Evolutionary conservation across 805 yeast species (phyloP).

Genomic region (Metschnikowia continentalis): DNA sequence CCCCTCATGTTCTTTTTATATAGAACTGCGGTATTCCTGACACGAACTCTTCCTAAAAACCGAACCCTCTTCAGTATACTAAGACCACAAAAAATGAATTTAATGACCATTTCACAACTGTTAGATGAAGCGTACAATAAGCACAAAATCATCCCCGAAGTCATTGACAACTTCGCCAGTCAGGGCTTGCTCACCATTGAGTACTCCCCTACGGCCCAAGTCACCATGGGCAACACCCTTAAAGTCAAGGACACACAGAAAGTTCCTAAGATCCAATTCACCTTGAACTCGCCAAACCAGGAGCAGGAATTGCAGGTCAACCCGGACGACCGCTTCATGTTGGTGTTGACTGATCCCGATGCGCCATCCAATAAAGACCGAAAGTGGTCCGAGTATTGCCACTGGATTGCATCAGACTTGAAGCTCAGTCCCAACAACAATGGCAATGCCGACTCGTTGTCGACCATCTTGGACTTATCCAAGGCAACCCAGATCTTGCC

Average conservation of each 20-base stretch:
- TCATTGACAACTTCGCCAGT: slow-evolving; percentile 44
- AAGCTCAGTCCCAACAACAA: slow-evolving; percentile 34
- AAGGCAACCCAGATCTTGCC: slow-evolving; percentile 43
- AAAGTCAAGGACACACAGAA: slow-evolving; percentile 61
- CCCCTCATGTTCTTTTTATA: slow-evolving; percentile 13
- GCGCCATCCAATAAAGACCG: slow-evolving; percentile 82
- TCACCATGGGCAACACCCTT: slow-evolving; percentile 75
- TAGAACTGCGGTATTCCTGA: slow-evolving; percentile 8
- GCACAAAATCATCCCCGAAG: slow-evolving; percentile 51
- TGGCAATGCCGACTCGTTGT: slow-evolving; percentile 18
- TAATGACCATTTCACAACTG: slow-evolving; percentile 52
- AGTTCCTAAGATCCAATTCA: slow-evolving; percentile 63
- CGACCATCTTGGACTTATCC: slow-evolving; percentile 31
- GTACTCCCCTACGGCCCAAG: slow-evolving; percentile 54
- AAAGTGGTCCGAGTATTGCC: slow-evolving; percentile 86
- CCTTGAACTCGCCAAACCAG: slow-evolving; percentile 46
- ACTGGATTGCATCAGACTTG: slow-evolving; percentile 61
- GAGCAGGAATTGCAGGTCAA: slow-evolving; percentile 41
- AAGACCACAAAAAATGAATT: slow-evolving; percentile 29
- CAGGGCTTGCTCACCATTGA: slow-evolving; percentile 61
- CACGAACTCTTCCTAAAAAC: slow-evolving; percentile 1
- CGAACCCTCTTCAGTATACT: neutral
- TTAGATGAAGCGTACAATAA: slow-evolving; percentile 48
- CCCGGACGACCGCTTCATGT: slow-evolving; percentile 54
- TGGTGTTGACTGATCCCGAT: slow-evolving; percentile 89